Percentiles rank a stretch among this genome's conserved stretches.
phyloP scores from a whole-genome alignment of 2,329 filamentous ascomycete genomes.

The Cadophora sp. region DNA sequence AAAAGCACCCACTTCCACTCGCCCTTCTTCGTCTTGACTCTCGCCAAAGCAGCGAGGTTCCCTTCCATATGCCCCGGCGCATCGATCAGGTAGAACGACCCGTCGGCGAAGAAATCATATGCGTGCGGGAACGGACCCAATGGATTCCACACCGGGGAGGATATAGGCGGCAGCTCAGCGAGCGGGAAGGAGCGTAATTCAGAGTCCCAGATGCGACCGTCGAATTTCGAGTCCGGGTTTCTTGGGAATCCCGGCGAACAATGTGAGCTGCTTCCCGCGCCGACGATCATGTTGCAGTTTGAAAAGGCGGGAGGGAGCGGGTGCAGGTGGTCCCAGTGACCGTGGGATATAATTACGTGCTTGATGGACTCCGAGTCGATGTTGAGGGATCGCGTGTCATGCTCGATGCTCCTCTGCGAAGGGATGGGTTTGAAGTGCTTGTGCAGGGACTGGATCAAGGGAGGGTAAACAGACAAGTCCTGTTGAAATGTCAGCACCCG shows the following conservation, averaged over 20 bases:
- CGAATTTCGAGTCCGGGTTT: neutral
- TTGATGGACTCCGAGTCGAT: neutral
- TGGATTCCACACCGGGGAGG: neutral
- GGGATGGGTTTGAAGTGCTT: neutral
- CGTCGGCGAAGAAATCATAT: constrained; percentile 1
- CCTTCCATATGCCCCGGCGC: neutral
- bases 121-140: neutral
- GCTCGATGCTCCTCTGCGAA: neutral
- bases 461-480: neutral
- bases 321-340: neutral
- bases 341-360: neutral
- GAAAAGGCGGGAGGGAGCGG: neutral
- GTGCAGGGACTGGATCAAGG: neutral
- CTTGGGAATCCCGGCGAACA: neutral
- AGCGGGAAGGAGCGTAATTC: neutral
- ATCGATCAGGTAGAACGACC: neutral
- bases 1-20: neutral
- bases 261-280: neutral
- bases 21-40: neutral
- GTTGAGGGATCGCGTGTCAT: neutral
- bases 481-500: neutral
- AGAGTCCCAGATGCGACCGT: neutral
- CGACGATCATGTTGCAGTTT: neutral
- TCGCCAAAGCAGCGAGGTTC: neutral
- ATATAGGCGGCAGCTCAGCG: neutral